A percentile compares a stretch with the other conserved stretches of the same genome.
These are phyloP conservation scores for Cymbidium sinense DNA, from an alignment of 106 monocot species.

Conservation along the genomic window DNA sequence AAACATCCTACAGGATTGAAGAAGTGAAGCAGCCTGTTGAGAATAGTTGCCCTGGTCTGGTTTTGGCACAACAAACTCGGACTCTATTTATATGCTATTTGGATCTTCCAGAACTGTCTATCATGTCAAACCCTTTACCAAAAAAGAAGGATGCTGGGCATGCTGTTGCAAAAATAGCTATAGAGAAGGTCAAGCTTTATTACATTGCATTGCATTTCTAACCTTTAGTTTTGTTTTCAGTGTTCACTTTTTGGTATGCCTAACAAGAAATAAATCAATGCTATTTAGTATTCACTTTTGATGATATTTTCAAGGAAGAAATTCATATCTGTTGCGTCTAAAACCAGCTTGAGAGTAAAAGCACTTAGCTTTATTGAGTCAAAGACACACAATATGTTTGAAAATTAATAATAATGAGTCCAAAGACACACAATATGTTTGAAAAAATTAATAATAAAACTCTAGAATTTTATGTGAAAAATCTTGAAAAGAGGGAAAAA, in stretches of 20 bases:
- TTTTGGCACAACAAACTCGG: slow-evolving; percentile 25
- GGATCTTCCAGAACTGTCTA: slow-evolving; percentile 67
- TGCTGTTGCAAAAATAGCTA: slow-evolving; percentile 71
- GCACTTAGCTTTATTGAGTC: no score
- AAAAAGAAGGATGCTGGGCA: slow-evolving; percentile 97
- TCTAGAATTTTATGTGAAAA: no score
- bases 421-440: no score
- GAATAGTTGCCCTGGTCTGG: slow-evolving; percentile 71
- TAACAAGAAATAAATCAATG: background rate
- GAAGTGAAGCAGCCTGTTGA: slow-evolving; percentile 49
- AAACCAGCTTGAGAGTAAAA: no score
- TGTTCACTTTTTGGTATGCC: background rate
- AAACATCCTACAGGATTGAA: slow-evolving; percentile 67
- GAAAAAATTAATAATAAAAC: no score
- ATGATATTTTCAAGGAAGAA: background rate
- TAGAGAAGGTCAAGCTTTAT: slow-evolving; percentile 62
- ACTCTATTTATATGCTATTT: slow-evolving; percentile 55
- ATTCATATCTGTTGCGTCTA: no score
- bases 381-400: no score
- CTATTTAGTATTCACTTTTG: background rate
- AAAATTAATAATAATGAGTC: no score
- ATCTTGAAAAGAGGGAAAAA: no score
- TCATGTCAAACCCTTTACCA: slow-evolving; percentile 56
- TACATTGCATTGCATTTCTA: background rate
- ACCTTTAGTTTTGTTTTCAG: background rate